Evolutionary conservation across 441 rosid species (phyloP).

Genomic region (Croton laevigatus): DNA sequence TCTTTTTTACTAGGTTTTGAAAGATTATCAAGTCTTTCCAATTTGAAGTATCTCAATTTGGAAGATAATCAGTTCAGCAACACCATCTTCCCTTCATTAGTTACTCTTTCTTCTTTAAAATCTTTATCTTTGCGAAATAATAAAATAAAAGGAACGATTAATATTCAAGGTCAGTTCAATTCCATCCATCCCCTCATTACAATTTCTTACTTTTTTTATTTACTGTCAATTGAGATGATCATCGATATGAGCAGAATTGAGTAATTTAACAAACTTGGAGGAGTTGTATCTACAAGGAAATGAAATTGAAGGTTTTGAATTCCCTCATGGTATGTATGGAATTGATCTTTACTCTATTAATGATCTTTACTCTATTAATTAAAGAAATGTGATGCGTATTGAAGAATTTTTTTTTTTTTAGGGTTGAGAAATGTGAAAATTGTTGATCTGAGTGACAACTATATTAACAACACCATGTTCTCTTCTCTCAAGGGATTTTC

Average conservation of each 20-base stretch:
- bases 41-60: background rate
- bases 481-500: too few species aligned
- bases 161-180: constrained; percentile 9
- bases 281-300: background rate
- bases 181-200: too few species aligned
- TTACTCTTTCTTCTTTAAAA: constrained; percentile 6
- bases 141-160: background rate
- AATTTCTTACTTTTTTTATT: background rate
- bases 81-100: background rate
- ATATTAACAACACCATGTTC: too few species aligned
- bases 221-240: background rate
- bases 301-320: background rate
- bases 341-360: background rate
- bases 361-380: too few species aligned
- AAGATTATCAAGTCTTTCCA: background rate
- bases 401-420: too few species aligned
- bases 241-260: background rate
- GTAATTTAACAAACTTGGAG: background rate
- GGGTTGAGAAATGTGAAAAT: background rate
- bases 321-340: background rate
- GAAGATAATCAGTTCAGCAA: background rate
- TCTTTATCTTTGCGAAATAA: background rate
- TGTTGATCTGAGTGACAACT: background rate
- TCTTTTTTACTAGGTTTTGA: background rate
- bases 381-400: background rate